phyloP scores from a whole-genome alignment of 805 yeast genomes.

The Hanseniaspora pseudoguilliermondii region DNA sequence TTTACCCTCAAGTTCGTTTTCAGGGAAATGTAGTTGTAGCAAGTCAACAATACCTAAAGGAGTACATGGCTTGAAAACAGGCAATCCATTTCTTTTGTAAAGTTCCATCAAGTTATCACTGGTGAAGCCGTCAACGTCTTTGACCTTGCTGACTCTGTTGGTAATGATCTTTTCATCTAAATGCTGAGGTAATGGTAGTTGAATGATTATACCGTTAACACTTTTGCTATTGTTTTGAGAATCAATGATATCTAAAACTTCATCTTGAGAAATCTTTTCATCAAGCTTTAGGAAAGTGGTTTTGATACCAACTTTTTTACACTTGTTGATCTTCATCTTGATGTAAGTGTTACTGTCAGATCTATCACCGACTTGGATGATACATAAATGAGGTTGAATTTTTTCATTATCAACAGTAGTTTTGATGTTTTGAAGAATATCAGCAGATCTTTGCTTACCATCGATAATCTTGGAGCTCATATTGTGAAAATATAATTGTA shows the following conservation, averaged over 20 bases:
- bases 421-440: conserved; percentile 8
- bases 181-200: conserved; percentile 75
- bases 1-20: conserved; percentile 48
- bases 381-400: conserved; percentile 68
- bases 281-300: conserved; percentile 56
- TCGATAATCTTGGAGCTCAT: conserved; percentile 12
- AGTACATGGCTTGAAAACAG: conserved; percentile 82
- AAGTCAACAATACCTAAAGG: conserved; percentile 85
- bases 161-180: conserved; percentile 71
- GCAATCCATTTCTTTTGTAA: conserved; percentile 72
- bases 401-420: conserved; percentile 12
- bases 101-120: conserved; percentile 81
- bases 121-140: conserved; percentile 94
- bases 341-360: conserved; percentile 90
- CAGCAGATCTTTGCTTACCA: conserved; percentile 13
- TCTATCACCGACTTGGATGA: conserved; percentile 79
- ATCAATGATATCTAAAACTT: conserved; percentile 45
- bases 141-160: conserved; percentile 61
- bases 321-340: conserved; percentile 81
- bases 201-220: conserved; percentile 80
- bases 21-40: conserved; percentile 53
- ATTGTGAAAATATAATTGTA: not conserved
- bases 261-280: conserved; percentile 40
- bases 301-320: conserved; percentile 63
- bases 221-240: conserved; percentile 57